A percentile compares a stretch with the other conserved stretches of the same genome.
These are phyloP conservation scores for Phytophthora hybrid DNA, from an alignment of 352 stramenopile species.

Conservation along the genomic window DNA sequence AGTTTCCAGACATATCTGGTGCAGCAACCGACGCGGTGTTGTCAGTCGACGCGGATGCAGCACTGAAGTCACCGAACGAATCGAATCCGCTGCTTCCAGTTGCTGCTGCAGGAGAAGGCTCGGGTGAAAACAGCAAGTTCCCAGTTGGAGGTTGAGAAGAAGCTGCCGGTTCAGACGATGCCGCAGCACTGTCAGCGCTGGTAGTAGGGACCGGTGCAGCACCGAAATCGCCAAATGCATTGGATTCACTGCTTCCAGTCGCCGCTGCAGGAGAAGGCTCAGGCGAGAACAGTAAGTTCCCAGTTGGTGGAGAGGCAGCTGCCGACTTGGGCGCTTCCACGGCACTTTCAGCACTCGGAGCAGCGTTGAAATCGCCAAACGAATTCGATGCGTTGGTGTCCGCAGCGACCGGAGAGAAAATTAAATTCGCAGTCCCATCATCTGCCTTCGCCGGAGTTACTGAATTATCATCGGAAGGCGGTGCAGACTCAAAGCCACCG, in stretches of 20 bases:
- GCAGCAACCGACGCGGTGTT: not conserved
- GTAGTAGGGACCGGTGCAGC: constrained; percentile 14
- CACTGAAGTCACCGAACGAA: constrained; percentile 27
- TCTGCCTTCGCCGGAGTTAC: not conserved
- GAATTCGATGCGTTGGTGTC: constrained; percentile 3
- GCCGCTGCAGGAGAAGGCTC: constrained; percentile 13
- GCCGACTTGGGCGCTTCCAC: not conserved
- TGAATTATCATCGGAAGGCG: constrained; percentile 12
- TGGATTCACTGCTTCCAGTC: constrained; percentile 10
- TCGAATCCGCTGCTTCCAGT: constrained; percentile 15
- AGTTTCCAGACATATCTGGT: constrained; percentile 26
- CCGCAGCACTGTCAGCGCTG: constrained; percentile 6
- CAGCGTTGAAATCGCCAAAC: constrained; percentile 30
- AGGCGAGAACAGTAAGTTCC: constrained; percentile 36
- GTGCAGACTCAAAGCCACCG: constrained; percentile 30
- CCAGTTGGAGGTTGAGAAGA: constrained; percentile 15
- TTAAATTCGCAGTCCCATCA: constrained; percentile 3
- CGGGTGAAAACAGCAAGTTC: constrained; percentile 28
- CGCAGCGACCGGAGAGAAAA: constrained; percentile 1
- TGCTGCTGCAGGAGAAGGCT: constrained; percentile 25
- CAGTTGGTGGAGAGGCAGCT: constrained; percentile 2
- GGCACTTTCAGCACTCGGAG: constrained; percentile 3
- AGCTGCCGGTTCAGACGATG: constrained; percentile 7
- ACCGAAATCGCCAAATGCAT: constrained; percentile 30
- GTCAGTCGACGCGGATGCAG: constrained; percentile 15